These are phyloP conservation scores for Neofusicoccum ribis DNA, from an alignment of 2,329 filamentous ascomycete species.

Conservation along the genomic window DNA sequence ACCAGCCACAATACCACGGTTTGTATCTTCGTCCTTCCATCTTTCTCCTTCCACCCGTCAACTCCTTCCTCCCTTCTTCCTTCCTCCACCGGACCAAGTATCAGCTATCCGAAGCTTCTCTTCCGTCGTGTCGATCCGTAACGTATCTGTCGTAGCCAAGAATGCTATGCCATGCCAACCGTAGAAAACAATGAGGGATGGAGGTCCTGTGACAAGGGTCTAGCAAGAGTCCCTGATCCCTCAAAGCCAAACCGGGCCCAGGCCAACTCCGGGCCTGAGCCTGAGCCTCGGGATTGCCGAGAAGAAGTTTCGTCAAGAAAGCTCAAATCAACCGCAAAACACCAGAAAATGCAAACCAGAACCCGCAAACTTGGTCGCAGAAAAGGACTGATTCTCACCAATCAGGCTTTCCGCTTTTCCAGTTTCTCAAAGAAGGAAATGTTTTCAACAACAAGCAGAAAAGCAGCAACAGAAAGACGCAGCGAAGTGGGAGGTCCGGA, in stretches of 20 bases:
- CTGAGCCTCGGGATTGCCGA: not conserved
- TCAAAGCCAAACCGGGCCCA: not conserved
- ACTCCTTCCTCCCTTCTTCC: not conserved
- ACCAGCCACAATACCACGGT: not conserved
- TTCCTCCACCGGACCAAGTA: not conserved
- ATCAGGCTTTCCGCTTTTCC: not conserved
- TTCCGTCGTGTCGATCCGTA: slow-evolving; percentile 13
- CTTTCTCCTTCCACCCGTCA: not conserved
- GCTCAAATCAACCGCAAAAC: not conserved
- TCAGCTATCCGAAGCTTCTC: not conserved
- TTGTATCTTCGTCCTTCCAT: not conserved
- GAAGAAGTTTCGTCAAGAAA: not conserved
- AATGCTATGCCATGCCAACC: slow-evolving; percentile 13
- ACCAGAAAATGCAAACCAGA: slow-evolving; percentile 2
- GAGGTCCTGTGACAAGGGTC: not conserved
- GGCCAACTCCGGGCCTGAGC: not conserved
- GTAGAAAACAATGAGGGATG: not conserved
- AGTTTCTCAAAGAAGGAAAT: slow-evolving; percentile 2
- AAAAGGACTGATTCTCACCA: not conserved
- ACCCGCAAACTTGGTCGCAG: not conserved
- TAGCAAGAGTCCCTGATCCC: not conserved
- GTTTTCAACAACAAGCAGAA: slow-evolving; percentile 1
- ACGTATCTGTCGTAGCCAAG: slow-evolving; percentile 13
- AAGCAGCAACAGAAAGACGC: slow-evolving; percentile 1
- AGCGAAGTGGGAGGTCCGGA: not conserved